Evolutionary conservation across 805 yeast species (phyloP), one percentile per base, ranked within the genome.

Genomic region (Jamesozyma hellenica): DNA sequence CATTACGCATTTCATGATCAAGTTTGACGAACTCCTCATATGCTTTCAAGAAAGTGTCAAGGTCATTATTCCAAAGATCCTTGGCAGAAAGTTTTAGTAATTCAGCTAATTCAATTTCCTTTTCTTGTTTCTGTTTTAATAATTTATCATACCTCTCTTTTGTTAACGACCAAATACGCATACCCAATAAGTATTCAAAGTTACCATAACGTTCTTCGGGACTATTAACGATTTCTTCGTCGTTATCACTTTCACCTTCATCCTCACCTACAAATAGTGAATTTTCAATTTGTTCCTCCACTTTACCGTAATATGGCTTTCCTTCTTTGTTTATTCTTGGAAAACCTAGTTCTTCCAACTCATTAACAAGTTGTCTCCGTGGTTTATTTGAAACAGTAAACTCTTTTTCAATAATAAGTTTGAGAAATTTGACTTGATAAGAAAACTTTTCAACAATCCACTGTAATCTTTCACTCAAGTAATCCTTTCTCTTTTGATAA

Each of bases 131-230:
- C 56, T 88, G 94, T 39, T 71, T 70, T 51, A 87, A 65, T 48
- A 92, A 66, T 49, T 74, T 79, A 52, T 85, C 88, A 56, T 88
- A 92, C 51, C 92, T 74, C 63, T 92, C 98, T 42, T 71, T 72
- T 0, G 98, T 90, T 55, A 92, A 74, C 29, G 96, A 82, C 92
- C 96, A 86, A 47, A 92, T 79, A 28, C 87, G 75, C 95, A 92
- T 83, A 39, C 92, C 94, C 39, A 92, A 68, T 46, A 92, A 68
- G 51, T 92, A 92, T 53, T 92, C 97, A 60, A 77, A 90, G 6
- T 79, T 69, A 9, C 86, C 74, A 38, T 71, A 70, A 13, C 74
- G 63, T 18, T 77, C 80, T 36, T 55, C 72, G 59, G 60, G 67
- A 13, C 63, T 60, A 35, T 67, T 68, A n/a, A 65, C 61, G 3